These are phyloP conservation scores for Ogataea minuta DNA, from an alignment of 805 yeast genomes.

Conservation along the genomic window DNA sequence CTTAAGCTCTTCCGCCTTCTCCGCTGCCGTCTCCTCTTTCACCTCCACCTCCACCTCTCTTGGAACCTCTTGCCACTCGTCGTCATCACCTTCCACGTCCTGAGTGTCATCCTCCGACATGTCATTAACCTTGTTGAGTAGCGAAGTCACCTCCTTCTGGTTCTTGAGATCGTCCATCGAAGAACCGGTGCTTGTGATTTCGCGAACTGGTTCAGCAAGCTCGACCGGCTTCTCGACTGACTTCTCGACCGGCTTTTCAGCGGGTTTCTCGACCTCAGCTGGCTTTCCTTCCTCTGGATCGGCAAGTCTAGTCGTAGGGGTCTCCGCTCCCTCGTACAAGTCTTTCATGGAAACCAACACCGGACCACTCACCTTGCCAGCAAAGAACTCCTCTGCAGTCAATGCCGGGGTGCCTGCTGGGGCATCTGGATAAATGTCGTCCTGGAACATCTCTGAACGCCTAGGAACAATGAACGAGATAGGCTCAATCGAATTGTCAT, in stretches of 20 bases:
- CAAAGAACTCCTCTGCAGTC: conserved; percentile 73
- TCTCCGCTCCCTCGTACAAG: conserved; percentile 70
- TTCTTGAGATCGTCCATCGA: conserved; percentile 46
- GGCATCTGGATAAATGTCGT: conserved; percentile 88
- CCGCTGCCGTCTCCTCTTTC: background rate
- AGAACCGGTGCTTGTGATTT: background rate
- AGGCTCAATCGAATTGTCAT: conserved; percentile 83
- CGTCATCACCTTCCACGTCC: conserved; percentile 29
- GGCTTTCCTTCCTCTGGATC: conserved; percentile 19
- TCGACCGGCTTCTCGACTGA: conserved; percentile 5
- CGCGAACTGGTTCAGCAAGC: conserved; percentile 1
- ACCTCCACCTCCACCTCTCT: background rate
- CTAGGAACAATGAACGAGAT: conserved; percentile 92
- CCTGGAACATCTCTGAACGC: conserved; percentile 89
- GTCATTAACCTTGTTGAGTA: conserved; percentile 45
- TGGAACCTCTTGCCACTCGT: conserved; percentile 29
- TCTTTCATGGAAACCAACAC: conserved; percentile 71
- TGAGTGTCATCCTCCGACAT: conserved; percentile 41
- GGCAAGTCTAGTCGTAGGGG: conserved; percentile 42
- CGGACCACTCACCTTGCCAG: conserved; percentile 81
- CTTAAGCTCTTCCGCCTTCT: background rate
- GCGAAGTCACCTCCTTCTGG: conserved; percentile 43
- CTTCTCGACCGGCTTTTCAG: too few species aligned
- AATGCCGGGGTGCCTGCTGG: conserved; percentile 79
- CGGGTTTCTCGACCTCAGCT: background rate